phyloP scores from a whole-genome alignment of 2,329 filamentous ascomycete genomes.

The Calonectria montana region DNA sequence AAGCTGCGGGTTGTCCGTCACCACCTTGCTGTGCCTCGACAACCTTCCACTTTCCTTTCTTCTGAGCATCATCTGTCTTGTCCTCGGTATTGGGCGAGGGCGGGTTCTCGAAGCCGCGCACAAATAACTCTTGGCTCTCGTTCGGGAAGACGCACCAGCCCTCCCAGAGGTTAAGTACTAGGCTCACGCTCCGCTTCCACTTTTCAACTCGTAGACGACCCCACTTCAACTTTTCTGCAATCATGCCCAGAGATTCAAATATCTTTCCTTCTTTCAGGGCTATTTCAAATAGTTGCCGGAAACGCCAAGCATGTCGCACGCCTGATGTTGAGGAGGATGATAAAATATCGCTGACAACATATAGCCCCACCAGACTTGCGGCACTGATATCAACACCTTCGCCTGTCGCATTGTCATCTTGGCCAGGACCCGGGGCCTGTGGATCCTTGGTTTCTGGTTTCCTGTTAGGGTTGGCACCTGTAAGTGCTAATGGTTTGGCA shows the following conservation, averaged over 20 bases:
- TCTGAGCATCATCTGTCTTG: constrained; percentile 42
- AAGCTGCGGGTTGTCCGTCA: constrained; percentile 14
- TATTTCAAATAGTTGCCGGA: constrained; percentile 81
- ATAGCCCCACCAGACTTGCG: constrained; percentile 83
- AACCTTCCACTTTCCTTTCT: constrained; percentile 61
- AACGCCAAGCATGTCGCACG: constrained; percentile 88
- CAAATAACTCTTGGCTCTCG: constrained; percentile 78
- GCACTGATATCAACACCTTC: constrained; percentile 72
- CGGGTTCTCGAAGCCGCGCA: constrained; percentile 77
- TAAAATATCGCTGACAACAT: constrained; percentile 81
- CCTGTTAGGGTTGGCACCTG: constrained; percentile 73
- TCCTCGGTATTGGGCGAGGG: constrained; percentile 55
- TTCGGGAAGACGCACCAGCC: constrained; percentile 79
- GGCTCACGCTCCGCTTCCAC: constrained; percentile 81
- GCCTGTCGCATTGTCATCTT: constrained; percentile 52
- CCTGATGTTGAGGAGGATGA: constrained; percentile 81
- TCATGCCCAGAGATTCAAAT: constrained; percentile 80
- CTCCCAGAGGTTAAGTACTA: constrained; percentile 78
- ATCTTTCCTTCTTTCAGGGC: constrained; percentile 75
- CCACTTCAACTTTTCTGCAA: constrained; percentile 80
- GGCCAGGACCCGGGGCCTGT: constrained; percentile 27
- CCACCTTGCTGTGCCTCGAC: constrained; percentile 53
- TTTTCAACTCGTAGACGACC: constrained; percentile 85
- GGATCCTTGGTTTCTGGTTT: constrained; percentile 51
- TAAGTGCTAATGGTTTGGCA: constrained; percentile 78